These are phyloP conservation scores for Polychaeton citri DNA, from an alignment of 2,329 filamentous ascomycete species.

Conservation along the genomic window DNA sequence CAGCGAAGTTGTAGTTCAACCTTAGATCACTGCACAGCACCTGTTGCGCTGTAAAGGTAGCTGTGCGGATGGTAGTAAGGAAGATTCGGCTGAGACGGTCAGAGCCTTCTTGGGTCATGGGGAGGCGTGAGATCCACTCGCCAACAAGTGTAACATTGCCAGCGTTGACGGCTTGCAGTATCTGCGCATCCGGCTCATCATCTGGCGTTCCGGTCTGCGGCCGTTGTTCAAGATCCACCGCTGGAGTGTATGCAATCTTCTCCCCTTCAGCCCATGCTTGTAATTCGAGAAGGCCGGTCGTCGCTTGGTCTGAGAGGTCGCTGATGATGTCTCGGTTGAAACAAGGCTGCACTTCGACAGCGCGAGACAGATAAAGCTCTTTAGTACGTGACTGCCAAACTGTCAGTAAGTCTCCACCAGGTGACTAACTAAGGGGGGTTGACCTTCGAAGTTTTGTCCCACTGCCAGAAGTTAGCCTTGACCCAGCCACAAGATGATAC, in stretches of 20 bases:
- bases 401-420: conserved; percentile 9
- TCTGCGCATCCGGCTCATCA: conserved; percentile 78
- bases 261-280: conserved; percentile 97
- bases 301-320: conserved; percentile 90
- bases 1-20: conserved; percentile 83
- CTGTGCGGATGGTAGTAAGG: conserved; percentile 76
- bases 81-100: conserved; percentile 85
- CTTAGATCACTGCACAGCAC: conserved; percentile 66
- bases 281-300: conserved; percentile 86
- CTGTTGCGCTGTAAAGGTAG: conserved; percentile 60
- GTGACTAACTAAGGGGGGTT: conserved; percentile 4
- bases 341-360: conserved; percentile 94
- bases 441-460: conserved; percentile 97
- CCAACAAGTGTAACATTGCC: conserved; percentile 66
- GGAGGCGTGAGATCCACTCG: conserved; percentile 66
- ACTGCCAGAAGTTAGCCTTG: conserved; percentile 39
- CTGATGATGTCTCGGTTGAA: conserved; percentile 97
- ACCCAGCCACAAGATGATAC: conserved; percentile 4
- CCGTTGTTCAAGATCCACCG: conserved; percentile 19
- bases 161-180: conserved; percentile 73
- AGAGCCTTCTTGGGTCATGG: conserved; percentile 45
- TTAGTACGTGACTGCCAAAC: conserved; percentile 71
- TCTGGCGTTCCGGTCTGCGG: conserved; percentile 49
- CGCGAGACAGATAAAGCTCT: conserved; percentile 87
- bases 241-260: conserved; percentile 54